Conservation (phyloP, 352 stramenopile species). For the Saprolegnia parasitica region DNA sequence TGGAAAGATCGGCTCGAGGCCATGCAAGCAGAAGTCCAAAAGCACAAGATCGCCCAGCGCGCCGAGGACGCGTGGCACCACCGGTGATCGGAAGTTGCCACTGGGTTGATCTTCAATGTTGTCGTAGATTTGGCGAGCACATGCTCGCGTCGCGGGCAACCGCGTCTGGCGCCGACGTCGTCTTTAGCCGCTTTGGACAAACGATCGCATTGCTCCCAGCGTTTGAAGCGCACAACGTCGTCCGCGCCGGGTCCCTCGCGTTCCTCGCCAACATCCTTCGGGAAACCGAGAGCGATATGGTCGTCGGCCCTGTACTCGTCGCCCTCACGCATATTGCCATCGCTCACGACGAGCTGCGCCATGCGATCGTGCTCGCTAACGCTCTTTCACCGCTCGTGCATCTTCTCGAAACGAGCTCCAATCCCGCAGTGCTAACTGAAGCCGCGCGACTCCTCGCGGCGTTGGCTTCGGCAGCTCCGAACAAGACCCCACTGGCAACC, state of each 20-base stretch:
- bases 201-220: conserved; percentile 62
- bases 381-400: conserved; percentile 42
- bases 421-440: conserved; percentile 54
- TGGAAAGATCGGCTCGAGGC: conserved; percentile 42
- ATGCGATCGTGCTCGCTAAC: conserved; percentile 65
- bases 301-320: conserved; percentile 62
- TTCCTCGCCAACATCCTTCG: conserved; percentile 57
- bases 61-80: conserved; percentile 55
- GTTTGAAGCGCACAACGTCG: conserved; percentile 38
- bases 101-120: neutral
- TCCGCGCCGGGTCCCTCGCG: conserved; percentile 50
- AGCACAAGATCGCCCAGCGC: conserved; percentile 67
- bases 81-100: neutral
- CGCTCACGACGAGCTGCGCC: conserved; percentile 1
- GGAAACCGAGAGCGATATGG: conserved; percentile 50
- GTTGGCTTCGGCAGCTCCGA: conserved; percentile 44
- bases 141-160: neutral
- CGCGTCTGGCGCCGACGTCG: conserved; percentile 37
- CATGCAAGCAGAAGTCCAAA: conserved; percentile 46
- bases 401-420: conserved; percentile 44
- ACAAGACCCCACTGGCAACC: conserved; percentile 62
- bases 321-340: conserved; percentile 63
- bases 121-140: conserved; percentile 14
- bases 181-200: conserved; percentile 66
- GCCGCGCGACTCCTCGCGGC: conserved; percentile 52